These are phyloP conservation scores for Kokia cookei DNA, from an alignment of 441 rosid genomes.

Conservation along the genomic window DNA sequence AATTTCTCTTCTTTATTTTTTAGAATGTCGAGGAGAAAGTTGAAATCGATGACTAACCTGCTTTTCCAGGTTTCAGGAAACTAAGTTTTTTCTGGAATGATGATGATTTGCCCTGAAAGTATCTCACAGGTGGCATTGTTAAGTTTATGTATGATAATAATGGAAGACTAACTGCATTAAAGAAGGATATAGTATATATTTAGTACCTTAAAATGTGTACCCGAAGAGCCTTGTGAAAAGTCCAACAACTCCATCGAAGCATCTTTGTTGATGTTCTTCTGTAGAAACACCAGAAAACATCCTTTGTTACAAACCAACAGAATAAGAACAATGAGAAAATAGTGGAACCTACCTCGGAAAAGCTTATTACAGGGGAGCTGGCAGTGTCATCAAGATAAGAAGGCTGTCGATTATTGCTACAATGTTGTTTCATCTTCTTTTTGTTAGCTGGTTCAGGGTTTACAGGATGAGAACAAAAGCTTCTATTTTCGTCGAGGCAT, in stretches of 20 bases:
- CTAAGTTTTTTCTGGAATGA: conserved; percentile 28
- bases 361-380: conserved; percentile 39
- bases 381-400: conserved; percentile 64
- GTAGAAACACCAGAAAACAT: conserved; percentile 1
- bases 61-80: conserved; percentile 34
- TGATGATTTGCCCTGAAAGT: conserved; percentile 37
- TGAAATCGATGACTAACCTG: conserved; percentile 17
- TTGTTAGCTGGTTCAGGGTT: conserved; percentile 12
- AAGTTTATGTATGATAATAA: background rate
- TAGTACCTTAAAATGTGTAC: conserved; percentile 39
- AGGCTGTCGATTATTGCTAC: conserved; percentile 23
- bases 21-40: background rate
- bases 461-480: conserved; percentile 9
- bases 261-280: conserved; percentile 31
- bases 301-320: background rate
- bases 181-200: conserved; percentile 9
- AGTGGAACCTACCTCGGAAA: conserved; percentile 34
- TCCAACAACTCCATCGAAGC: conserved; percentile 30
- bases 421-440: conserved; percentile 23
- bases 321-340: background rate
- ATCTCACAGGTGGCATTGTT: background rate
- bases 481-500: conserved; percentile 19
- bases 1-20: background rate
- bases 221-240: conserved; percentile 43
- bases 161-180: background rate